phyloP scores from a whole-genome alignment of 2,329 filamentous ascomycete genomes.

The Cercospora sojina region DNA sequence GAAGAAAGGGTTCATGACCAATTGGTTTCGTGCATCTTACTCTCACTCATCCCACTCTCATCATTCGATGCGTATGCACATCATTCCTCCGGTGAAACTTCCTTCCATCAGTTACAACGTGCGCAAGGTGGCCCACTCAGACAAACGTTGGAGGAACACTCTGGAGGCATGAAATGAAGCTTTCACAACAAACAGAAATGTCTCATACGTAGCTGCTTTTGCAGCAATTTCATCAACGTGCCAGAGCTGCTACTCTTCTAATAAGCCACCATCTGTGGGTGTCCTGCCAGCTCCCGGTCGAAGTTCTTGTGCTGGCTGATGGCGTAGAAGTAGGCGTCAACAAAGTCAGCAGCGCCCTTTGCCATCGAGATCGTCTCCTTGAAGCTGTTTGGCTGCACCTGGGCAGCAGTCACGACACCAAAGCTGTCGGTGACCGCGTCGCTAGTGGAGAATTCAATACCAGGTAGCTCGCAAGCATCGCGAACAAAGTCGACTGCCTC shows the following conservation, averaged over 20 bases:
- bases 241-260: slow-evolving; percentile 45
- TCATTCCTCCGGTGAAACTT: neutral
- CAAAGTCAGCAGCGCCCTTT: slow-evolving; percentile 67
- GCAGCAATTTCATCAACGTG: neutral
- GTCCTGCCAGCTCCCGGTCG: slow-evolving; percentile 69
- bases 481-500: slow-evolving; percentile 67
- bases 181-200: neutral
- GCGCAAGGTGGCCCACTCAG: too few relatives aligned
- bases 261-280: slow-evolving; percentile 67
- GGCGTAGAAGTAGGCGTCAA: slow-evolving; percentile 67
- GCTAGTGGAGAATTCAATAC: slow-evolving; percentile 51
- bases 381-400: slow-evolving; percentile 56
- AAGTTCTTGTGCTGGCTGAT: slow-evolving; percentile 74
- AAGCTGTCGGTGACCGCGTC: slow-evolving; percentile 64
- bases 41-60: neutral
- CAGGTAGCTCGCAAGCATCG: slow-evolving; percentile 47
- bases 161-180: neutral
- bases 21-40: neutral
- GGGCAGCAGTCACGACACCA: slow-evolving; percentile 69
- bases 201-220: neutral
- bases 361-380: slow-evolving; percentile 62
- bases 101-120: neutral
- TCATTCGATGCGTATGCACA: neutral
- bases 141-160: neutral
- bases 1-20: neutral